phyloP scores from a whole-genome alignment of 2,329 filamentous ascomycete genomes.

The Alternaria longipes region DNA sequence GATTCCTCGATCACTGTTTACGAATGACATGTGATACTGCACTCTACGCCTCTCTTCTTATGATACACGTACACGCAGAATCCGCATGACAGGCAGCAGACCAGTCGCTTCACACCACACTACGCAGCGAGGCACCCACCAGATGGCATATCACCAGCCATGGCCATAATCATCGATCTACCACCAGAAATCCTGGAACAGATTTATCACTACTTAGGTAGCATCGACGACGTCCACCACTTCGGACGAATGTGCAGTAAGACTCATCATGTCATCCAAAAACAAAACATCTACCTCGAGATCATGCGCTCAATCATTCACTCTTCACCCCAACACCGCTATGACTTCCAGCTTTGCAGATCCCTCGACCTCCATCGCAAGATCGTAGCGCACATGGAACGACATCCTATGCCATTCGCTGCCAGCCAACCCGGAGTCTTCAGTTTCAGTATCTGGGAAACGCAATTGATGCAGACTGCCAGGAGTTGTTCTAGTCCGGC shows the following conservation, averaged over 20 bases:
- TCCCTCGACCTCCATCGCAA: slow-evolving; percentile 27
- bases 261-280: slow-evolving; percentile 20
- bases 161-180: slow-evolving; percentile 25
- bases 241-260: slow-evolving; percentile 29
- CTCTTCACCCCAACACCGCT: slow-evolving; percentile 27
- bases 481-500: neutral
- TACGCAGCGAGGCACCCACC: neutral
- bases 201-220: slow-evolving; percentile 30
- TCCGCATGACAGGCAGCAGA: neutral
- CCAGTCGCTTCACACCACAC: neutral
- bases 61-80: neutral
- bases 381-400: slow-evolving; percentile 28
- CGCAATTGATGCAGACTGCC: neutral
- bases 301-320: slow-evolving; percentile 39
- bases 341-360: slow-evolving; percentile 34
- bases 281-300: slow-evolving; percentile 22
- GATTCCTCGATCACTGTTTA: neutral
- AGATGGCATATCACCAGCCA: neutral
- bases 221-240: slow-evolving; percentile 41
- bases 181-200: slow-evolving; percentile 30
- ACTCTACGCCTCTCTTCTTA: neutral
- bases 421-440: slow-evolving; percentile 1
- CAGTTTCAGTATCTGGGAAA: slow-evolving; percentile 16
- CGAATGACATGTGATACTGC: neutral
- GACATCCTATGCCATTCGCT: slow-evolving; percentile 7